Base-by-base conservation (phyloP, 768 basidiomycete species). In the Lentinula guzmanii region DNA sequence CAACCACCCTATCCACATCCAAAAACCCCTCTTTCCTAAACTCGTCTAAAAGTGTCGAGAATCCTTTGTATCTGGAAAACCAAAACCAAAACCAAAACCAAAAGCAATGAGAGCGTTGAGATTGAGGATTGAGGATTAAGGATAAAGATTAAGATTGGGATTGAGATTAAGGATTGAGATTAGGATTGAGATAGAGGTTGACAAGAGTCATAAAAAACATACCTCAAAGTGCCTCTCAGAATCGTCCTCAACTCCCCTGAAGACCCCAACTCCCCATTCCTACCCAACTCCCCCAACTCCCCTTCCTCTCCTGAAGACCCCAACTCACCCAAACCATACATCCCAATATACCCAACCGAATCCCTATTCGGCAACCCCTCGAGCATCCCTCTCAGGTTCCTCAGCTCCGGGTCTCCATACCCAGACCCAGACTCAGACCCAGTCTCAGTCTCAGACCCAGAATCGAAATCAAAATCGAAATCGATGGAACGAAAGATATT, bases 361-460 rank as follows among this genome's bases (percentile, higher is more conserved):
- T 95, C 82, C 33, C 94, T 77, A 70, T 98, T 98, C 21, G 95
- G 86, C 1, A 96, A 72, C 0, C 95, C 95, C 67, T 98, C 94
- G 15, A 96, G 73, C 52, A 56, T 24, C 9, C 55, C 55, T 74
- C 76, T 46, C 92, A 77, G 2, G 1, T 83, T 80, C 10, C 77
- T 72, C 85, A 86, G 0, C 78, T 50, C 48, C 28, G 28, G 28
- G 28, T 16, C 48, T 8, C 24, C 48, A 24, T 31, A 21, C 48
- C 67, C 24, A 93, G 79, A 18, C 76, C 71, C 58, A 24, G 24
- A 24, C 24, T 2, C 24, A 24, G 24, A 24, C 24, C 2, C 24
- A 24, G 24, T 1, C 21, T 21, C 21, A 21, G 21, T n/a, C 21
- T 1, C 21, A 21, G 21, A 21, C 1, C 21, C 21, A 21, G 21